These are phyloP conservation scores for Coprinopsis sp. DNA, from an alignment of 768 basidiomycete genomes.

Conservation along the genomic window DNA sequence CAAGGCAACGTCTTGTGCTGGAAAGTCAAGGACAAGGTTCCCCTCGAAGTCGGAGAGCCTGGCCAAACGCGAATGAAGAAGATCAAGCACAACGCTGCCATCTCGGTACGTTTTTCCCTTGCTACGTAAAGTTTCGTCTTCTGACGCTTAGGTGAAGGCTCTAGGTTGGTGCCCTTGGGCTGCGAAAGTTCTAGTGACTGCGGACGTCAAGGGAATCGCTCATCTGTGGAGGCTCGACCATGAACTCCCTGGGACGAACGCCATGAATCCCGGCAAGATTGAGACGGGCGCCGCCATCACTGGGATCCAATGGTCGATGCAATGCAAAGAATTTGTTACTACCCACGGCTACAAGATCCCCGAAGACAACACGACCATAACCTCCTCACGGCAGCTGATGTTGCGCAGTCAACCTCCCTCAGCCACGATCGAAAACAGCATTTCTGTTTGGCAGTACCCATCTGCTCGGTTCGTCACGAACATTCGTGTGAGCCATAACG, in stretches of 20 bases:
- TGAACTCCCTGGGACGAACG: constrained; percentile 31
- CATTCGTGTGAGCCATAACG: constrained; percentile 26
- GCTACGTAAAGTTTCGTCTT: background rate
- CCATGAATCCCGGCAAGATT: constrained; percentile 37
- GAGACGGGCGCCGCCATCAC: constrained; percentile 59
- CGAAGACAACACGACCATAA: background rate
- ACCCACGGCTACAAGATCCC: constrained; percentile 49
- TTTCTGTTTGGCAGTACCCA: constrained; percentile 57
- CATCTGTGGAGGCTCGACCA: constrained; percentile 52
- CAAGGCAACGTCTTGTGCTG: constrained; percentile 74
- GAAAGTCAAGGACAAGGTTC: constrained; percentile 54
- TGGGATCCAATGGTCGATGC: constrained; percentile 68
- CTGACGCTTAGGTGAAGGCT: constrained; percentile 43
- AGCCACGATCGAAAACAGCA: constrained; percentile 22
- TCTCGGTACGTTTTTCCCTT: constrained; percentile 8
- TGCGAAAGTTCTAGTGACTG: constrained; percentile 70
- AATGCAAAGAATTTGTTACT: constrained; percentile 81
- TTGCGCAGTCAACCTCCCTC: background rate
- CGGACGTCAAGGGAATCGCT: constrained; percentile 54
- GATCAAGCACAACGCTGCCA: constrained; percentile 57
- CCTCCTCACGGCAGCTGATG: background rate
- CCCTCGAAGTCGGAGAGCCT: constrained; percentile 53
- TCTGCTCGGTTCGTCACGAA: constrained; percentile 52
- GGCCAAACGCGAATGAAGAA: constrained; percentile 53
- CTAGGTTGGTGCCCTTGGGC: constrained; percentile 92